Percentiles rank a stretch among this genome's conserved stretches.
Conservation (phyloP, 345 rosid genomes). For the Euphorbia tirucalli region DNA sequence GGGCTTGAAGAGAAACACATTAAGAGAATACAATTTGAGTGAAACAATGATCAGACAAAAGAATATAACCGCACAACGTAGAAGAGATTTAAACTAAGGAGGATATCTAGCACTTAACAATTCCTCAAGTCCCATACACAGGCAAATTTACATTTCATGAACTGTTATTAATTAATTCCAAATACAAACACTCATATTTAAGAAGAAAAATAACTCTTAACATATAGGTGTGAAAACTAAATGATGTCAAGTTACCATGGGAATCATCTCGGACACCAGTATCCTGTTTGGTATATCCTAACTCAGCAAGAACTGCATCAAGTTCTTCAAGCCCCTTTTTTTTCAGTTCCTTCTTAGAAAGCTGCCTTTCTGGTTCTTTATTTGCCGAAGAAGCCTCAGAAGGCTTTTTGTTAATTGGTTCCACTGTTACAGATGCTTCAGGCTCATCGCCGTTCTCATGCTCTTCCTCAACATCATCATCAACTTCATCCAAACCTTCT, state of each 20-base stretch:
- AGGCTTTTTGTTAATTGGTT: constrained; percentile 28
- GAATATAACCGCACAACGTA: not conserved
- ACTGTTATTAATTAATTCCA: not conserved
- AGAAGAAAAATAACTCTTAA: not conserved
- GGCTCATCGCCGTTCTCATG: constrained; percentile 36
- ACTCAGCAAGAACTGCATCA: constrained; percentile 57
- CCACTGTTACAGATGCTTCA: constrained; percentile 23
- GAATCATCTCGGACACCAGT: constrained; percentile 33
- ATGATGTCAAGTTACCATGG: constrained; percentile 26
- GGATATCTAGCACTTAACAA: not conserved
- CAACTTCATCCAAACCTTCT: constrained; percentile 43
- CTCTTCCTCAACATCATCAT: constrained; percentile 51
- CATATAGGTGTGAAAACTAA: not conserved
- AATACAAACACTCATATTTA: not conserved
- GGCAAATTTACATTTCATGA: not conserved
- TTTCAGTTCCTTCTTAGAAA: constrained; percentile 59
- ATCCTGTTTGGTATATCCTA: constrained; percentile 35
- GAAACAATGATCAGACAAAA: not conserved
- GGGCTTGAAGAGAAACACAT: not conserved
- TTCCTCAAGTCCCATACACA: not conserved
- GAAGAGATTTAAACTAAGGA: not conserved
- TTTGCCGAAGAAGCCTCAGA: constrained; percentile 27
- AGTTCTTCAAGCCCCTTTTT: constrained; percentile 65
- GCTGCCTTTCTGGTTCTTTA: constrained; percentile 52
- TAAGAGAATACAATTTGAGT: not conserved